These are phyloP conservation scores for Diospyros lotus DNA, from an alignment of 148 eudicot genomes.

Conservation along the genomic window DNA sequence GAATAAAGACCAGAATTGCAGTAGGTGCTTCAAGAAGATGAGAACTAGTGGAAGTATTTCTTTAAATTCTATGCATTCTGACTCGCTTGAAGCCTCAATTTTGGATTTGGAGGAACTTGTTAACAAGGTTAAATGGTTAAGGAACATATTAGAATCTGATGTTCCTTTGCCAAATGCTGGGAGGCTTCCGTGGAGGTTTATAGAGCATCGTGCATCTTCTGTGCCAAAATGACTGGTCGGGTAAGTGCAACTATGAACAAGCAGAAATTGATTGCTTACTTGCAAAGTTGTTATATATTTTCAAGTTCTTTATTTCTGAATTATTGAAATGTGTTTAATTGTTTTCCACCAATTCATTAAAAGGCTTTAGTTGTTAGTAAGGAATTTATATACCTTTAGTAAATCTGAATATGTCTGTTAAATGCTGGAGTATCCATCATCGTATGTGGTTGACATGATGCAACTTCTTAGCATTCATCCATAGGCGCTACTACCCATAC, in stretches of 20 bases:
- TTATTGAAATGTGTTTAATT: too few species aligned
- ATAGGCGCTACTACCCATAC: too few species aligned
- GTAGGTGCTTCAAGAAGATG: conserved; percentile 25
- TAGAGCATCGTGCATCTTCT: conserved; percentile 32
- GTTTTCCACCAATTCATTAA: too few species aligned
- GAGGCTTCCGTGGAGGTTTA: conserved; percentile 49
- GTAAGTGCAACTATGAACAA: not conserved
- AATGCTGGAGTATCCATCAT: too few species aligned
- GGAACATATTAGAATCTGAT: conserved; percentile 39
- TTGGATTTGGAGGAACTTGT: conserved; percentile 63
- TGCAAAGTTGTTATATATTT: not conserved
- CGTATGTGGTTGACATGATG: too few species aligned
- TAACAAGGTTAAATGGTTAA: conserved; percentile 61
- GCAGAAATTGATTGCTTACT: too few species aligned
- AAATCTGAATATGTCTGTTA: too few species aligned
- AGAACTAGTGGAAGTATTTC: conserved; percentile 24
- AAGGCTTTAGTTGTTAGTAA: too few species aligned
- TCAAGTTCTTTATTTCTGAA: not conserved
- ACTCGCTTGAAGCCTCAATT: conserved; percentile 47
- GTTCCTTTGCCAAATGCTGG: conserved; percentile 25
- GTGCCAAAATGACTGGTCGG: conserved; percentile 31
- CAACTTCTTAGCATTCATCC: too few species aligned
- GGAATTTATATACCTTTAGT: too few species aligned
- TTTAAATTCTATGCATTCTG: conserved; percentile 37
- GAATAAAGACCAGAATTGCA: conserved; percentile 23